These are phyloP conservation scores for Monosporozyma solicola DNA, from an alignment of 805 yeast genomes.

Conservation along the genomic window DNA sequence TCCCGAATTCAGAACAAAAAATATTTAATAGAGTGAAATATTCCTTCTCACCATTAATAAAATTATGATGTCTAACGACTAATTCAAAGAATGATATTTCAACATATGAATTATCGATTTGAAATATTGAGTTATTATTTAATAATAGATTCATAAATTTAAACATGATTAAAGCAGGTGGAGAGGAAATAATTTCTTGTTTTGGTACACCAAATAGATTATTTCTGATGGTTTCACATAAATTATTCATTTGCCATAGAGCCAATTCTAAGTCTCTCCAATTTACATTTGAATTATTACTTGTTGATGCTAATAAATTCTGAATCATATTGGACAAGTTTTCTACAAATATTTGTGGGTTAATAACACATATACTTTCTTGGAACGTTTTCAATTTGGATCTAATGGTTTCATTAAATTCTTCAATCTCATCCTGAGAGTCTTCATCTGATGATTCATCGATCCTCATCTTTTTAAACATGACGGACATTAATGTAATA, in stretches of 20 bases:
- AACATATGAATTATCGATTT: constrained; percentile 68
- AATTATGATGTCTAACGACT: constrained; percentile 66
- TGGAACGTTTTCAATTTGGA: constrained; percentile 66
- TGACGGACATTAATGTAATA: constrained; percentile 53
- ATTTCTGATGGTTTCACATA: constrained; percentile 71
- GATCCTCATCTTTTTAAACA: constrained; percentile 69
- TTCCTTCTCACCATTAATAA: constrained; percentile 34
- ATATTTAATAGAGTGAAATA: constrained; percentile 60
- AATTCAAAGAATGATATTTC: constrained; percentile 80
- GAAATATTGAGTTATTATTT: constrained; percentile 29
- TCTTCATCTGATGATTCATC: constrained; percentile 70
- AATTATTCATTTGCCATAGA: constrained; percentile 66
- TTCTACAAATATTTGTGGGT: constrained; percentile 52
- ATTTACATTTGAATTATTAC: constrained; percentile 25
- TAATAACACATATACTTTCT: constrained; percentile 62
- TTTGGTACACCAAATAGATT: constrained; percentile 67
- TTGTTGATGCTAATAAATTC: constrained; percentile 29
- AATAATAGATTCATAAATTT: constrained; percentile 24
- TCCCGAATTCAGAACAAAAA: constrained; percentile 73
- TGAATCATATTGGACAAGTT: constrained; percentile 48
- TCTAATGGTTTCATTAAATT: constrained; percentile 68
- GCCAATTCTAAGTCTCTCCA: constrained; percentile 90
- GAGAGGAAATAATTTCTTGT: constrained; percentile 52
- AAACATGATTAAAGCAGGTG: constrained; percentile 45
- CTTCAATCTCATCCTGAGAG: constrained; percentile 65